A percentile compares a stretch with the other conserved stretches of the same genome.
Evolutionary conservation across 1,139 yeast genomes (phyloP).

Genomic region (Eremothecium gossypii): DNA sequence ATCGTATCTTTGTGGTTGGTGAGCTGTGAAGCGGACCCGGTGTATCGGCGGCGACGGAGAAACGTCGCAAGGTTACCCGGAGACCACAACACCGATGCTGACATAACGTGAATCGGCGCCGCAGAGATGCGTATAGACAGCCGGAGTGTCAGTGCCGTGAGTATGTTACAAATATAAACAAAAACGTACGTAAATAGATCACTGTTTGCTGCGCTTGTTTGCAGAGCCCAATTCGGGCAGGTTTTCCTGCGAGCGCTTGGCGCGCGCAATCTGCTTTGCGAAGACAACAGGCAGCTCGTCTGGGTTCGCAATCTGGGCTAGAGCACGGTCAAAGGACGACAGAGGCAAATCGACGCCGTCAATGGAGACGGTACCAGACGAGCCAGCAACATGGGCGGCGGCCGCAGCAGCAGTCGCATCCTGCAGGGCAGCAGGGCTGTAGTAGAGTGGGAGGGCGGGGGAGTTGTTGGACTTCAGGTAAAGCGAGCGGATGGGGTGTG

Average conservation of each 20-base stretch:
- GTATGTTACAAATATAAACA: too few species aligned
- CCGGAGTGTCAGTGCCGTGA: too few species aligned
- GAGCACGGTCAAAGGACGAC: constrained; percentile 61
- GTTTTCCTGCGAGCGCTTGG: constrained; percentile 17
- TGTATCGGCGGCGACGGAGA: constrained; percentile 1
- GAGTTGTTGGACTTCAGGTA: constrained; percentile 62
- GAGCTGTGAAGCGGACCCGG: not conserved
- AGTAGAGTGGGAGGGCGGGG: constrained; percentile 78
- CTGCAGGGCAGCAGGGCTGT: constrained; percentile 49
- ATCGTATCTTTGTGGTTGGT: not conserved
- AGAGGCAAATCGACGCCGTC: constrained; percentile 37
- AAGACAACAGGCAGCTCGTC: constrained; percentile 38
- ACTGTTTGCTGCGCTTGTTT: not conserved
- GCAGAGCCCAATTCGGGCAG: not conserved
- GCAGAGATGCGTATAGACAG: too few species aligned
- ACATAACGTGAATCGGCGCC: not conserved
- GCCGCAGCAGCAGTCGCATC: constrained; percentile 21
- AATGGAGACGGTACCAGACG: constrained; percentile 32
- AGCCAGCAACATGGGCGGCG: constrained; percentile 27
- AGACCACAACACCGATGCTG: too few species aligned
- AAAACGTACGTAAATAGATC: too few species aligned
- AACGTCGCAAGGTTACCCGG: not conserved
- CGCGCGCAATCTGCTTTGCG: constrained; percentile 31
- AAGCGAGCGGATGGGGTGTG: constrained; percentile 48
- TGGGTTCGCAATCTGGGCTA: constrained; percentile 73